Evolutionary conservation across 176 grass and related monocot species (phyloP).

Genomic region (Ensete ventricosum): DNA sequence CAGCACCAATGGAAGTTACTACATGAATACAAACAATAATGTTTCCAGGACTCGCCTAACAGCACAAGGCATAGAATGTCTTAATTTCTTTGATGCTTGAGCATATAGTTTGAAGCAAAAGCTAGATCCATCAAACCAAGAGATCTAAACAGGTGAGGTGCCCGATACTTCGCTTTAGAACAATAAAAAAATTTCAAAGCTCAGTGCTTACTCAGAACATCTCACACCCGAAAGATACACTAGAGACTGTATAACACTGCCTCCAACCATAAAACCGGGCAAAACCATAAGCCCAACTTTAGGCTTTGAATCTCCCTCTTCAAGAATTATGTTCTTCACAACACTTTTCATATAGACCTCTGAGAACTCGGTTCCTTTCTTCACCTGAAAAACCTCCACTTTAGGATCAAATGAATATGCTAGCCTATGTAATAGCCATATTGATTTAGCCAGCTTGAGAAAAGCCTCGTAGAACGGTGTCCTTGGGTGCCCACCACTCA

Average conservation of each 20-base stretch:
- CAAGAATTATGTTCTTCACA: background rate
- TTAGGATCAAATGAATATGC: background rate
- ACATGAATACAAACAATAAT: background rate
- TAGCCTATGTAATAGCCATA: background rate
- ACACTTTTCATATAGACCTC: constrained; percentile 16
- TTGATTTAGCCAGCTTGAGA: background rate
- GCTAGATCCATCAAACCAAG: background rate
- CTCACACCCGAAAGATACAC: constrained; percentile 7
- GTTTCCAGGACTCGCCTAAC: background rate
- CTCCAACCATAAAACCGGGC: constrained; percentile 10
- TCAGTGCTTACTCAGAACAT: background rate
- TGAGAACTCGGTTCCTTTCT: background rate
- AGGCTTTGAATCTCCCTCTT: background rate
- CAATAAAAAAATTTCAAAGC: background rate
- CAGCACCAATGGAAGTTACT: background rate
- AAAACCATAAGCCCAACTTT: constrained; percentile 9
- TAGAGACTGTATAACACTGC: background rate
- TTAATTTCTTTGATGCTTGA: background rate
- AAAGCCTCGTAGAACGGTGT: constrained; percentile 7
- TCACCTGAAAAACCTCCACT: constrained; percentile 3
- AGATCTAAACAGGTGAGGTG: background rate
- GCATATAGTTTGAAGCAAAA: background rate
- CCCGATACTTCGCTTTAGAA: background rate
- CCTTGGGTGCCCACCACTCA: constrained; percentile 1
- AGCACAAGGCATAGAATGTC: background rate